phyloP scores from a whole-genome alignment of 441 rosid genomes.

The Erysimum pusillum region DNA sequence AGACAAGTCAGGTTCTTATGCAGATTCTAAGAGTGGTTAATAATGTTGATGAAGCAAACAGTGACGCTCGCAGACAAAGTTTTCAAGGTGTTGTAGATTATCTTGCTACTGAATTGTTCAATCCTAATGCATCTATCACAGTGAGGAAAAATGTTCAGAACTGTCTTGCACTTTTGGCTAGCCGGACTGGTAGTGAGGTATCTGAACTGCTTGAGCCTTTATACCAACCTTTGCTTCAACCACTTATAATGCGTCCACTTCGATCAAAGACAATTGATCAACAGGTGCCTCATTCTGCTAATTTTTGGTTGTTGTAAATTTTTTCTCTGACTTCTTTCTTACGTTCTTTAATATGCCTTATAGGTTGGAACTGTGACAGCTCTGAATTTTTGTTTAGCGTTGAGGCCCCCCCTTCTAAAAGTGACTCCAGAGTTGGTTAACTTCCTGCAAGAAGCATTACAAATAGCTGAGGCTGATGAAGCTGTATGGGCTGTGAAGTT shows the following conservation, averaged over 20 bases:
- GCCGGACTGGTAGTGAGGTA: constrained; percentile 98
- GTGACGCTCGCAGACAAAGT: constrained; percentile 88
- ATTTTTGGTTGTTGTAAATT: constrained; percentile 31
- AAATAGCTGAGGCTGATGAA: constrained; percentile 99
- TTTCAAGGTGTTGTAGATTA: constrained; percentile 94
- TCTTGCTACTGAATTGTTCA: constrained; percentile 94
- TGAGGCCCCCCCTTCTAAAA: constrained; percentile 99
- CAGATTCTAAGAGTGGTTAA: constrained; percentile 98
- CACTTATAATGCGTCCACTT: constrained; percentile 86
- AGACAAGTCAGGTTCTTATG: constrained; percentile 97
- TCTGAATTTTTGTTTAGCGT: constrained; percentile 92
- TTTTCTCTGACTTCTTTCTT: constrained; percentile 38
- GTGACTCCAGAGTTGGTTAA: constrained; percentile 91
- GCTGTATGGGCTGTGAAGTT: constrained; percentile 88
- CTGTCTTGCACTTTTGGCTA: constrained; percentile 95
- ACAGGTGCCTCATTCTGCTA: constrained; percentile 69
- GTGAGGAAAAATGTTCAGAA: constrained; percentile 98
- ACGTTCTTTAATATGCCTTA: constrained; percentile 48
- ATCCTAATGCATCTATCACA: constrained; percentile 81
- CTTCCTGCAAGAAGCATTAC: constrained; percentile 97
- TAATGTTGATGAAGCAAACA: constrained; percentile 95
- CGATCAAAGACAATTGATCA: constrained; percentile 96
- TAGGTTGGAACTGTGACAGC: constrained; percentile 98
- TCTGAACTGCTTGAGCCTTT: constrained; percentile 95
- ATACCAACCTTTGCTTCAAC: constrained; percentile 93